Conservation (phyloP, 1,284 basidiomycete genomes). For the Ceratorhiza oryzae-sativae region DNA sequence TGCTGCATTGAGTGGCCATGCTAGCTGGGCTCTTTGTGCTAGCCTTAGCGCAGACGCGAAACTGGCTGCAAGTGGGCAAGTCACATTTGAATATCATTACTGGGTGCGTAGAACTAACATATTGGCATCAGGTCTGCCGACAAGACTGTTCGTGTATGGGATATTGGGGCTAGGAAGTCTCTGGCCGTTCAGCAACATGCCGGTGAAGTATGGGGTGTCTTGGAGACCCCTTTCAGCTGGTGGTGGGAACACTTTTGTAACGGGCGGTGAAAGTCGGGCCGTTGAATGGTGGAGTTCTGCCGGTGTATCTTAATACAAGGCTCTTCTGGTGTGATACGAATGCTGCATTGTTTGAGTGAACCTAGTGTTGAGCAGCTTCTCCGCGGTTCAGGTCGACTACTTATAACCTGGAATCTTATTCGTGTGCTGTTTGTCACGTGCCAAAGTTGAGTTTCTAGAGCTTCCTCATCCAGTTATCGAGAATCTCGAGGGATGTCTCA, state of each 20-base stretch:
- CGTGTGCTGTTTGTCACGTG: neutral
- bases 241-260: constrained; percentile 73
- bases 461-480: neutral
- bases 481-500: constrained; percentile 22
- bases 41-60: constrained; percentile 81
- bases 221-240: constrained; percentile 70
- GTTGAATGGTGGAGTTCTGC: constrained; percentile 81
- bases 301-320: constrained; percentile 51
- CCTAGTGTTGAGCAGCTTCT: too few species aligned
- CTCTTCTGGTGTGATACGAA: neutral
- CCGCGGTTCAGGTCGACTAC: too few species aligned
- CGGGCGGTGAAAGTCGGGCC: constrained; percentile 78
- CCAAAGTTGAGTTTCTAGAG: neutral
- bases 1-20: constrained; percentile 81
- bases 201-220: constrained; percentile 85
- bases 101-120: neutral
- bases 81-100: constrained; percentile 39
- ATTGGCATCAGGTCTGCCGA: constrained; percentile 71
- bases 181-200: constrained; percentile 80
- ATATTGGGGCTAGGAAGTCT: constrained; percentile 75
- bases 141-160: constrained; percentile 87
- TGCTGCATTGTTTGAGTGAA: neutral
- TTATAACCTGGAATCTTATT: neutral
- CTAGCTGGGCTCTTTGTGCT: constrained; percentile 83
- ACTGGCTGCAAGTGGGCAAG: constrained; percentile 79